Evolutionary conservation across 805 yeast species (phyloP).

Genomic region (Cyberlindnera veronae): DNA sequence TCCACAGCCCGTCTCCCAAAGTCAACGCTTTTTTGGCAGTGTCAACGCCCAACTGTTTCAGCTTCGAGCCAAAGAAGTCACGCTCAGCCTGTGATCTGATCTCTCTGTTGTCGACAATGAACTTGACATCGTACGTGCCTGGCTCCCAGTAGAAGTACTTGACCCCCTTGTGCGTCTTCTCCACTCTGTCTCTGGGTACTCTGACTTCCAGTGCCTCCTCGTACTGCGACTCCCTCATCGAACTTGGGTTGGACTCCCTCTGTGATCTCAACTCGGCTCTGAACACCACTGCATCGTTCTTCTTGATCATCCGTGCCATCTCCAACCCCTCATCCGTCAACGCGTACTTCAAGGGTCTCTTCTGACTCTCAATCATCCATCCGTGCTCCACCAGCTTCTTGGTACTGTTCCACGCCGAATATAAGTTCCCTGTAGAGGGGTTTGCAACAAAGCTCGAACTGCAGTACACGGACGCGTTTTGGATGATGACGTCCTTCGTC

Average conservation of each 20-base stretch:
- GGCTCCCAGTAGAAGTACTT: slow-evolving; percentile 52
- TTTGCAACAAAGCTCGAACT: slow-evolving; percentile 56
- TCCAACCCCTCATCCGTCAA: slow-evolving; percentile 68
- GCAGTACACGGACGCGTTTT: slow-evolving; percentile 51
- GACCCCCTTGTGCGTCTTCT: slow-evolving; percentile 3
- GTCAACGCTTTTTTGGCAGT: slow-evolving; percentile 57
- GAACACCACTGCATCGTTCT: slow-evolving; percentile 39
- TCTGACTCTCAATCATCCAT: slow-evolving; percentile 53
- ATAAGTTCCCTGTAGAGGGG: slow-evolving; percentile 57
- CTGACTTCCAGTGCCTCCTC: slow-evolving; percentile 3
- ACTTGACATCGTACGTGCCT: slow-evolving; percentile 53
- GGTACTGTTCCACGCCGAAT: slow-evolving; percentile 74
- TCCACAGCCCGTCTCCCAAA: slow-evolving; percentile 89
- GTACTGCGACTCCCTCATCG: slow-evolving; percentile 4
- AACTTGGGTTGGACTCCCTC: background rate
- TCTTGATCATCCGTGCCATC: slow-evolving; percentile 55
- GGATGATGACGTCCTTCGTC: slow-evolving; percentile 55
- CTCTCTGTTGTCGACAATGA: slow-evolving; percentile 81
- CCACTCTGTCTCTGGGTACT: slow-evolving; percentile 7
- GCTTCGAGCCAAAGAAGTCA: slow-evolving; percentile 59
- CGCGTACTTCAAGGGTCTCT: slow-evolving; percentile 54
- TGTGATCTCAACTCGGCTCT: slow-evolving; percentile 17
- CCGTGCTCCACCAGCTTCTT: slow-evolving; percentile 61
- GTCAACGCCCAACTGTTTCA: slow-evolving; percentile 45
- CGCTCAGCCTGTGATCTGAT: slow-evolving; percentile 65